These are phyloP conservation scores for Solanum paucissectum DNA, from an alignment of 257 asterid species.

Conservation along the genomic window DNA sequence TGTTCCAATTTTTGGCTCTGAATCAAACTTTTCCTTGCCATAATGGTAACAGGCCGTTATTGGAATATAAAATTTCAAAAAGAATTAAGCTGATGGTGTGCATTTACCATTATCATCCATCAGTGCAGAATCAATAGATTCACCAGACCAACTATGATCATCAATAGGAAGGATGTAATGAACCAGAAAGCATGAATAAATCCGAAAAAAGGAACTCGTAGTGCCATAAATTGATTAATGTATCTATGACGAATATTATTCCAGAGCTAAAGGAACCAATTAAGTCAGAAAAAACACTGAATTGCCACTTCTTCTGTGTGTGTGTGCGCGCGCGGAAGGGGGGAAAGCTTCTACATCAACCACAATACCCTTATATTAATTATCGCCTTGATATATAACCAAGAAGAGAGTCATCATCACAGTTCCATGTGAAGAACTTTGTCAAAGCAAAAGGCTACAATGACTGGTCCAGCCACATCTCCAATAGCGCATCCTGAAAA, in stretches of 20 bases:
- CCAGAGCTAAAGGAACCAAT: neutral
- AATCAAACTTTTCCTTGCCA: neutral
- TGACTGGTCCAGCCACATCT: constrained; percentile 68
- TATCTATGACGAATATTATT: neutral
- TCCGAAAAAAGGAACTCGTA: neutral
- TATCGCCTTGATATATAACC: neutral
- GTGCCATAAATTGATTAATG: neutral
- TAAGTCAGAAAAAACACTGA: neutral
- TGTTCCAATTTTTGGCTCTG: neutral
- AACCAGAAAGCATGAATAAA: neutral
- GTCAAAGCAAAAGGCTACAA: constrained; percentile 42
- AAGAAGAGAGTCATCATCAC: constrained; percentile 4
- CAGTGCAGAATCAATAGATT: neutral
- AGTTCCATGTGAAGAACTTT: constrained; percentile 26
- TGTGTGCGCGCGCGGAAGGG: neutral
- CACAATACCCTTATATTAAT: neutral
- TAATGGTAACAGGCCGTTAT: neutral
- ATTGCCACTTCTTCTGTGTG: neutral
- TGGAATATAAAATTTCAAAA: neutral
- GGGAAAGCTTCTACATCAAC: neutral
- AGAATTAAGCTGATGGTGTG: neutral
- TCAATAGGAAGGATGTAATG: neutral
- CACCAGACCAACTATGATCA: neutral
- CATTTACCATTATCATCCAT: neutral
- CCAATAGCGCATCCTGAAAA: constrained; percentile 72